These are phyloP conservation scores for Nicotiana knightiana DNA, from an alignment of 257 asterid species.

Conservation along the genomic window DNA sequence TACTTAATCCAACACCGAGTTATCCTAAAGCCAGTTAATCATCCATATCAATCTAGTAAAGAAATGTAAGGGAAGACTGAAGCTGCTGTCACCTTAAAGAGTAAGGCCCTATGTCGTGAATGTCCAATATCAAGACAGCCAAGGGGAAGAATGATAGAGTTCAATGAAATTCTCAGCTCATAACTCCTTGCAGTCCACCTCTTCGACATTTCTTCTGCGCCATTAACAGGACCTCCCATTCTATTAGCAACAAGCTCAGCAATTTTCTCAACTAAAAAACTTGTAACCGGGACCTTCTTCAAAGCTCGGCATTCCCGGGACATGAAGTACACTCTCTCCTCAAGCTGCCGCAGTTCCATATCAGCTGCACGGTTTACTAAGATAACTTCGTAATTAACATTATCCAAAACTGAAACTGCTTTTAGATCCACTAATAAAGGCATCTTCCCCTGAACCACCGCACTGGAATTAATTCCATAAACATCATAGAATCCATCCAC, in stretches of 20 bases:
- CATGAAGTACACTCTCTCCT: constrained; percentile 65
- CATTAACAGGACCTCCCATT: constrained; percentile 93
- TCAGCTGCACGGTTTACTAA: constrained; percentile 69
- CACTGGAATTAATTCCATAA: constrained; percentile 62
- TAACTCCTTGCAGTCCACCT: constrained; percentile 74
- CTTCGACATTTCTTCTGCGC: constrained; percentile 80
- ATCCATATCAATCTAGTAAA: constrained; percentile 1
- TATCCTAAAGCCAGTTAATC: background rate
- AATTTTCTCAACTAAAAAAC: constrained; percentile 63
- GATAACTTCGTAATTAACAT: constrained; percentile 68
- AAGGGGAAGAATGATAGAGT: constrained; percentile 64
- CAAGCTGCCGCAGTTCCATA: constrained; percentile 65
- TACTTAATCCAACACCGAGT: background rate
- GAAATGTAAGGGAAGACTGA: constrained; percentile 15
- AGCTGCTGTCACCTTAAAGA: constrained; percentile 69
- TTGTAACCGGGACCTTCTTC: constrained; percentile 41
- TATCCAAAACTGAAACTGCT: constrained; percentile 49
- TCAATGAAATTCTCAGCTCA: constrained; percentile 47
- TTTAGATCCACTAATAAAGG: constrained; percentile 70
- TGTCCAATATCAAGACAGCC: constrained; percentile 93
- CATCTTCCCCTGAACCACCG: constrained; percentile 57
- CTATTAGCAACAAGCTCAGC: constrained; percentile 73
- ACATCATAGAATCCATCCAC: constrained; percentile 94
- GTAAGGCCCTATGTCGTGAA: constrained; percentile 97
- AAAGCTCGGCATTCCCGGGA: constrained; percentile 49